Conservation (phyloP, 202 grass and related monocot species). For the Cymbopogon flexuosus region DNA sequence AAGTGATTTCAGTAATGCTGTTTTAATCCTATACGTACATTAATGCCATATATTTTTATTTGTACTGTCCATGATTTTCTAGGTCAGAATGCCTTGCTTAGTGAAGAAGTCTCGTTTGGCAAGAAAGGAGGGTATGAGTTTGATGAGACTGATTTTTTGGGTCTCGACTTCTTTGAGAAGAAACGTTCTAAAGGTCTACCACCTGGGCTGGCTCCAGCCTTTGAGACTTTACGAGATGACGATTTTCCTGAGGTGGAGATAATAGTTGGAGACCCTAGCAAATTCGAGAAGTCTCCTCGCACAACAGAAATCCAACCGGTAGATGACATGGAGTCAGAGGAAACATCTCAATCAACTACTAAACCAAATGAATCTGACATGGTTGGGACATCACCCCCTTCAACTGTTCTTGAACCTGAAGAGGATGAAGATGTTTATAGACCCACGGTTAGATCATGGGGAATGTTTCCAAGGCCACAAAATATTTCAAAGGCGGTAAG, state of each 20-base stretch:
- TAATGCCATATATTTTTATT: neutral
- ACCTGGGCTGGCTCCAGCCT: conserved; percentile 41
- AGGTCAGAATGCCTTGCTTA: conserved; percentile 39
- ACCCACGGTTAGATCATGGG: conserved; percentile 81
- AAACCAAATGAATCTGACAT: conserved; percentile 44
- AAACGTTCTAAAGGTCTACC: conserved; percentile 52
- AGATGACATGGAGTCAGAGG: conserved; percentile 27
- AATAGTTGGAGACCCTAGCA: conserved; percentile 77
- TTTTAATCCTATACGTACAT: neutral
- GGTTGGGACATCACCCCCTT: neutral
- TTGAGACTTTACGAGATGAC: conserved; percentile 39
- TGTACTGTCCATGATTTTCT: neutral
- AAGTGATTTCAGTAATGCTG: neutral
- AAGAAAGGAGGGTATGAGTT: conserved; percentile 44
- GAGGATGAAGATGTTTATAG: conserved; percentile 51
- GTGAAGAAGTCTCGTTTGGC: conserved; percentile 23
- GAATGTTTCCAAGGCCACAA: conserved; percentile 78
- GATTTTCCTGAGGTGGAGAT: conserved; percentile 73
- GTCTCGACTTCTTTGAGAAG: conserved; percentile 61
- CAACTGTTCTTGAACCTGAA: conserved; percentile 39
- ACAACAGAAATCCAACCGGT: conserved; percentile 44
- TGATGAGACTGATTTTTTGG: conserved; percentile 57
- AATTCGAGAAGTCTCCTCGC: conserved; percentile 43
- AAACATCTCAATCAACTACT: conserved; percentile 22
- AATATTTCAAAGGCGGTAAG: conserved; percentile 92